Evolutionary conservation across 805 yeast species (phyloP), one percentile per base, ranked within the genome.

Genomic region (Yamadazyma sp.): DNA sequence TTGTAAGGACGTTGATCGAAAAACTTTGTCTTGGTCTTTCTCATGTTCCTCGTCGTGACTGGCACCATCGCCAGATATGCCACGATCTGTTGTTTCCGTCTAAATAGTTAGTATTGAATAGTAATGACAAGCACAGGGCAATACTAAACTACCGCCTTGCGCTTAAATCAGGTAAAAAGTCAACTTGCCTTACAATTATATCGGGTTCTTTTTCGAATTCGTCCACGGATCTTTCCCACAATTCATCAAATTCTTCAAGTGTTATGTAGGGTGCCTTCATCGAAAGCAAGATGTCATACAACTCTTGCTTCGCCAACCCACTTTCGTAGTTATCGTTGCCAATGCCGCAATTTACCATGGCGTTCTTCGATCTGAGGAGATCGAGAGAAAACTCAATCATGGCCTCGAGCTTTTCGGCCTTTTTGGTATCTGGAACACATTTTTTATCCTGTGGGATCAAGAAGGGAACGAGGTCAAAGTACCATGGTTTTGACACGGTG

Each of bases 341-440:
- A 11, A 67, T 62, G 9, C 87, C 80, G 65, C 88, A 80, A 49
- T 73, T 62, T 33, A 63, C 66, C 42, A 71, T 69, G 1, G 95
- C 95, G 50, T 85, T 80, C 46, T 80, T 75, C 14, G 76, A 67
- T 42, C 91, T 73, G 49, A 90, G 65, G 36, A 83, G 58, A 42
- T 78, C 80, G 40, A 84, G 64, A 1, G 89, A 78, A 47, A 81
- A 82, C 37, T 77, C 73, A 10, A 81, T 75, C 64, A 89, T 75
- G 36, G 78, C 77, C 32, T 74, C 75, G 22, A 84, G 71, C 49
- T 81, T 74, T 47, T 84, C 81, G 25, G 83, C 80, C 57, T 78
- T 82, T 49, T 76, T 75, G 23, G 80, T 77, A 55, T 91, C 96
- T 22, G 83, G 82, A 11, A 80, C 70, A 67, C 98, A 91, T 25